Conservation (phyloP, 164 flowering plant species). For the Vitis rupestris region DNA sequence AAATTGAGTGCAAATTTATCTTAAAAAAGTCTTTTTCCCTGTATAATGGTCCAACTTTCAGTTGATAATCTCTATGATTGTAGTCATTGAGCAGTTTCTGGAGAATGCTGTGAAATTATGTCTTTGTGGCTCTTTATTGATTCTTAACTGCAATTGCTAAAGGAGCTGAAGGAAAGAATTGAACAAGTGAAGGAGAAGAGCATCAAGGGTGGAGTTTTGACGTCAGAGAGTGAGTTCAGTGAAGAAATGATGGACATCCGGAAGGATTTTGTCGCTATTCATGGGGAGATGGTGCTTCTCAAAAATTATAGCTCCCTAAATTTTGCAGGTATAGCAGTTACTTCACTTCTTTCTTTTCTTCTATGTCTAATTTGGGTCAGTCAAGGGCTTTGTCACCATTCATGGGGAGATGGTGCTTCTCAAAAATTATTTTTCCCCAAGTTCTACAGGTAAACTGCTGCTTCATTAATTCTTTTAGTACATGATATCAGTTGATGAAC, state of each 20-base stretch:
- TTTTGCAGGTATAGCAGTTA: slow-evolving; percentile 64
- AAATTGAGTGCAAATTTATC: background rate
- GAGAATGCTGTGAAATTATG: background rate
- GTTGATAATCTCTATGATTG: background rate
- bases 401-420: background rate
- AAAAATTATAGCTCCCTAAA: slow-evolving; percentile 85
- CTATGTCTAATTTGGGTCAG: background rate
- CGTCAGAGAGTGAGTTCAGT: slow-evolving; percentile 63
- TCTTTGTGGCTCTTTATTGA: background rate
- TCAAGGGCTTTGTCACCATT: background rate
- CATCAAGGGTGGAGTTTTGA: slow-evolving; percentile 31
- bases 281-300: slow-evolving; percentile 90
- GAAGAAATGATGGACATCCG: slow-evolving; percentile 80
- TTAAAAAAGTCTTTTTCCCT: background rate
- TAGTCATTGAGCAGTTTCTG: background rate
- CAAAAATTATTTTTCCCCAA: background rate
- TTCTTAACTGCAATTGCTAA: slow-evolving; percentile 8
- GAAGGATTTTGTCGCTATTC: slow-evolving; percentile 74
- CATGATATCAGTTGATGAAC: background rate
- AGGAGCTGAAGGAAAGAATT: slow-evolving; percentile 83
- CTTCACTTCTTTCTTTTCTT: background rate
- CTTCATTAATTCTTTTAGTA: background rate
- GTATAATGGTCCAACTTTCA: background rate
- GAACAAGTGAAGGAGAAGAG: slow-evolving; percentile 59
- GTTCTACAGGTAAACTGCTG: background rate